phyloP scores from a whole-genome alignment of 179 eudicot genomes.

The Nepenthes alata region DNA sequence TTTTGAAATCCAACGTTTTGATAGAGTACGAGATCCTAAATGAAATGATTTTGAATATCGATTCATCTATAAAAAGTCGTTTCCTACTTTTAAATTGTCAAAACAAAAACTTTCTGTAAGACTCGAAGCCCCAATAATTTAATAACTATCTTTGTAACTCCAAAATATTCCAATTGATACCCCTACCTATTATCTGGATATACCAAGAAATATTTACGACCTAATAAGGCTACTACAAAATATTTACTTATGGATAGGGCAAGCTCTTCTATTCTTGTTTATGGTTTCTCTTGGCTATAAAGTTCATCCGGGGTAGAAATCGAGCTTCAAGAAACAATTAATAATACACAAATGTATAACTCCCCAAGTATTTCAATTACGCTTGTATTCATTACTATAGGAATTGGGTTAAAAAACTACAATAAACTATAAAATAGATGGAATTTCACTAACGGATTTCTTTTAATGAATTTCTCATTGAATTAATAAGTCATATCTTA shows the following conservation, averaged over 20 bases:
- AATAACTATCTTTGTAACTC: no score
- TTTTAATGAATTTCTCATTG: no score
- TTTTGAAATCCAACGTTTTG: background rate
- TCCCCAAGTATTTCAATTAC: background rate
- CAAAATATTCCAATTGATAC: no score
- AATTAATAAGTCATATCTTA: no score
- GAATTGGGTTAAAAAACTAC: no score
- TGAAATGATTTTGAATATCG: background rate
- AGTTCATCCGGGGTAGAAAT: background rate
- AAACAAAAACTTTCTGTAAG: background rate
- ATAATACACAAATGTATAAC: slow-evolving; percentile 1
- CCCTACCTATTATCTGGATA: background rate
- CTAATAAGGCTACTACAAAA: slow-evolving; percentile 3
- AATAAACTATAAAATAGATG: no score
- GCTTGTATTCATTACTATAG: no score
- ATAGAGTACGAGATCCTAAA: slow-evolving; percentile 1
- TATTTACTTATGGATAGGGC: slow-evolving; percentile 5
- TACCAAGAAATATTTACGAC: slow-evolving; percentile 3
- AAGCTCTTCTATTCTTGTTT: slow-evolving; percentile 5
- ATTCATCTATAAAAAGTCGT: background rate
- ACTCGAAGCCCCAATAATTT: no score
- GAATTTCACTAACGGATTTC: no score
- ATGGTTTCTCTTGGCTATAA: slow-evolving; percentile 4
- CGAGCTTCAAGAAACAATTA: background rate
- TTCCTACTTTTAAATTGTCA: background rate